Percentiles rank a stretch among this genome's conserved stretches.
phyloP scores from a whole-genome alignment of 257 asterid species.

The Gentiana dahurica region DNA sequence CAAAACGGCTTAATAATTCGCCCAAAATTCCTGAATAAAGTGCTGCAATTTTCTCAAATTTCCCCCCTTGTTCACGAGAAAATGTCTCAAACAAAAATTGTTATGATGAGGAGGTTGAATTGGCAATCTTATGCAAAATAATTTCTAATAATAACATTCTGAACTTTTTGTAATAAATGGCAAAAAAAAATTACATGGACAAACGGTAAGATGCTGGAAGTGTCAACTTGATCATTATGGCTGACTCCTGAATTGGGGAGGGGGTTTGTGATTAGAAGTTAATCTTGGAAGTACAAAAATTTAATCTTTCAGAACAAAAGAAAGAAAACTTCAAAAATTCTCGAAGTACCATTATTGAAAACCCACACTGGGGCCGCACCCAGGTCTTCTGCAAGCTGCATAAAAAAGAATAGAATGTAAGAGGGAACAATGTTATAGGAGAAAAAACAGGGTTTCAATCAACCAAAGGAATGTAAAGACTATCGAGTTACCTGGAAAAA shows the following conservation, averaged over 20 bases:
- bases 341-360: conserved; percentile 77
- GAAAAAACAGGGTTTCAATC: not conserved
- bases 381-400: conserved; percentile 96
- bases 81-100: too few species aligned
- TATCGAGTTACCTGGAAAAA: conserved; percentile 58
- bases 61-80: too few species aligned
- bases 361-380: conserved; percentile 89
- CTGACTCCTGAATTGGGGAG: conserved; percentile 60
- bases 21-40: too few species aligned
- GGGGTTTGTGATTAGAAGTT: not conserved
- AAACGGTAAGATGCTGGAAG: conserved; percentile 51
- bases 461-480: conserved; percentile 4
- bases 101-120: not conserved
- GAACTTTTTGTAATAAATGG: not conserved
- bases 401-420: conserved; percentile 4
- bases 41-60: too few species aligned
- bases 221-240: conserved; percentile 83
- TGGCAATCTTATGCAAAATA: not conserved
- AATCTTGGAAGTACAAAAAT: too few species aligned
- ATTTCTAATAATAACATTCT: not conserved
- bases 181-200: conserved; percentile 42
- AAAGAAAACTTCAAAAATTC: conserved; percentile 2
- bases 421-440: too few species aligned
- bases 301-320: not conserved
- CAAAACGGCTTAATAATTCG: too few species aligned